Evolutionary conservation across 306 rosid species (phyloP).

Genomic region (Senna tora): DNA sequence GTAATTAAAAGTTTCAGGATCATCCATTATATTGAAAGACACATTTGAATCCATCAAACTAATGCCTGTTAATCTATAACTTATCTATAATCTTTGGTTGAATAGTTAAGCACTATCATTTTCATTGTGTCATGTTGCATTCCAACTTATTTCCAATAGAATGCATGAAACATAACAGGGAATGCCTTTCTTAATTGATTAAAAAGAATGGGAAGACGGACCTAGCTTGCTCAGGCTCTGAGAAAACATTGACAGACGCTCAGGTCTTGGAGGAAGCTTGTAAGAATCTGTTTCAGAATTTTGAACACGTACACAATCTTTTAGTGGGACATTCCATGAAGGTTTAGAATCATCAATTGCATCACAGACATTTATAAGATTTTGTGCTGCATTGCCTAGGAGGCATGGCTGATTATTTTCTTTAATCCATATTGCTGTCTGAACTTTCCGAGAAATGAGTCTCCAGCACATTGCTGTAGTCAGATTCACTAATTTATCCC

Average conservation of each 20-base stretch:
- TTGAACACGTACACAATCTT: conserved; percentile 62
- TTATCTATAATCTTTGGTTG: conserved; percentile 2
- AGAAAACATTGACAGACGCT: conserved; percentile 70
- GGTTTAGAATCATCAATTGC: conserved; percentile 62
- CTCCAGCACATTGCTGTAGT: conserved; percentile 97
- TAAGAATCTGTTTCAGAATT: conserved; percentile 47
- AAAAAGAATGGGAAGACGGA: conserved; percentile 47
- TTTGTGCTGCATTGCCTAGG: conserved; percentile 53
- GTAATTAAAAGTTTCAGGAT: conserved; percentile 33
- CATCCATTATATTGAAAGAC: conserved; percentile 34
- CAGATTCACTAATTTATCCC: conserved; percentile 81
- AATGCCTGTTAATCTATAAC: conserved; percentile 12
- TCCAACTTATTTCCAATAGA: conserved; percentile 3
- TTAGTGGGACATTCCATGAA: conserved; percentile 74
- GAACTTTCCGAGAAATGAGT: conserved; percentile 82
- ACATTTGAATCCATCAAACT: conserved; percentile 8
- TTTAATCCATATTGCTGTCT: conserved; percentile 97
- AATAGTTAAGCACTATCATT: conserved; percentile 3
- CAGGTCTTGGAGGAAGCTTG: conserved; percentile 64
- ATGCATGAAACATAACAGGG: conserved; percentile 3
- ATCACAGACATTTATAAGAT: conserved; percentile 68
- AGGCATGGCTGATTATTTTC: conserved; percentile 64
- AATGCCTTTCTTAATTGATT: background rate
- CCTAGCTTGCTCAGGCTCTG: conserved; percentile 72
- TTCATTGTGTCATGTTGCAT: background rate